phyloP scores from a whole-genome alignment of 2,329 filamentous ascomycete genomes.

The Cordyceps cicadae region DNA sequence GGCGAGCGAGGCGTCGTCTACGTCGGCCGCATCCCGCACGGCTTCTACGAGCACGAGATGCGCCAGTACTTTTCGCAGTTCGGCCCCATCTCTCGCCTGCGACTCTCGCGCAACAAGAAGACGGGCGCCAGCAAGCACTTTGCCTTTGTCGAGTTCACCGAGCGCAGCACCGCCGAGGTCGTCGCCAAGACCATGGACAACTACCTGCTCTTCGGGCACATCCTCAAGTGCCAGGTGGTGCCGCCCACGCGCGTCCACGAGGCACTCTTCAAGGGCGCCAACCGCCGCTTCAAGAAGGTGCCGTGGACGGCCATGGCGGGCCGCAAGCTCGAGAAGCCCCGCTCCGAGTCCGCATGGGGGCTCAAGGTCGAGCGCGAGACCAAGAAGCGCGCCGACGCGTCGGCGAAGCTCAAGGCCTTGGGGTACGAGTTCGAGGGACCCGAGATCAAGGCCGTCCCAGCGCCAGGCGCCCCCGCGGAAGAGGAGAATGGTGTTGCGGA shows the following conservation, averaged over 20 bases:
- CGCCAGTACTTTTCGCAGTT: constrained; percentile 90
- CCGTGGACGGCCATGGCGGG: constrained; percentile 85
- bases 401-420: constrained; percentile 65
- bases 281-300: constrained; percentile 78
- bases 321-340: constrained; percentile 62
- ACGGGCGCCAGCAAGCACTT: constrained; percentile 90
- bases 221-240: constrained; percentile 78
- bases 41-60: constrained; percentile 98
- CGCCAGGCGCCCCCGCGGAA: constrained; percentile 28
- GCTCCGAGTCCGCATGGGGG: constrained; percentile 69
- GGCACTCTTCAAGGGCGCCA: constrained; percentile 81
- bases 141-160: constrained; percentile 85
- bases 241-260: constrained; percentile 69
- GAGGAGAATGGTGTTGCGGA: constrained; percentile 24
- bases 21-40: constrained; percentile 79
- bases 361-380: constrained; percentile 67
- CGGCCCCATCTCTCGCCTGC: constrained; percentile 67
- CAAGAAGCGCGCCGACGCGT: constrained; percentile 58
- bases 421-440: constrained; percentile 80
- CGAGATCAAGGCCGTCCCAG: constrained; percentile 50
- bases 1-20: constrained; percentile 73
- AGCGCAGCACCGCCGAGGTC: constrained; percentile 72
- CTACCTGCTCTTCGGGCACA: constrained; percentile 90
- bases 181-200: constrained; percentile 96
- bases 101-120: constrained; percentile 83